Percentiles rank a stretch among this genome's conserved stretches.
Conservation (phyloP, 371 early-diverging fungal genomes). For the Entomophthora muscae region DNA sequence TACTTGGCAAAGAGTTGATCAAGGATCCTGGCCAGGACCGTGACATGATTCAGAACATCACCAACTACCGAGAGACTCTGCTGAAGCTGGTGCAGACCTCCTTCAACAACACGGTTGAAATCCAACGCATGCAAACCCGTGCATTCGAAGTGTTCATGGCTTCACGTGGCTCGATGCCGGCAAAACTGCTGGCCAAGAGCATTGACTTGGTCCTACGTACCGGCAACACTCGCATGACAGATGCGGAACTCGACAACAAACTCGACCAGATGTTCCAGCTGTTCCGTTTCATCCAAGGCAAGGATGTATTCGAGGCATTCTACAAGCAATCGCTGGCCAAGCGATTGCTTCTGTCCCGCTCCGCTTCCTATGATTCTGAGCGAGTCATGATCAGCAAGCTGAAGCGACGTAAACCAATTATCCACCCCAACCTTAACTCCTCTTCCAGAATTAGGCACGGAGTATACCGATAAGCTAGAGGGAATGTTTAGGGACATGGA, state of each 20-base stretch:
- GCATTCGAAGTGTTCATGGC: constrained; percentile 80
- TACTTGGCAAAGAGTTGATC: constrained; percentile 36
- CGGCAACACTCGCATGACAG: constrained; percentile 27
- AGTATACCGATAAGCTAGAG: constrained; percentile 76
- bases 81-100: constrained; percentile 35
- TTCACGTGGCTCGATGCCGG: constrained; percentile 61
- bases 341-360: constrained; percentile 57
- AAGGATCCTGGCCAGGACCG: constrained; percentile 29
- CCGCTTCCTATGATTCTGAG: constrained; percentile 65
- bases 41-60: constrained; percentile 41
- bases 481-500: constrained; percentile 87
- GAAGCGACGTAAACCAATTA: constrained; percentile 30
- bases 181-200: constrained; percentile 72
- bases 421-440: background rate
- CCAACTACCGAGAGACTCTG: constrained; percentile 45
- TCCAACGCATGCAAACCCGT: constrained; percentile 52
- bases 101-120: constrained; percentile 36
- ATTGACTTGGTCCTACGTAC: constrained; percentile 31
- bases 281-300: constrained; percentile 56
- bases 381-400: constrained; percentile 64
- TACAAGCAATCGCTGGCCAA: constrained; percentile 82
- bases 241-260: constrained; percentile 38
- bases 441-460: constrained; percentile 80
- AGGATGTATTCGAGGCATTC: constrained; percentile 90
- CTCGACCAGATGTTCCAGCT: constrained; percentile 55